Conservation (phyloP, 257 asterid genomes). For the Hygrophila difformis region DNA sequence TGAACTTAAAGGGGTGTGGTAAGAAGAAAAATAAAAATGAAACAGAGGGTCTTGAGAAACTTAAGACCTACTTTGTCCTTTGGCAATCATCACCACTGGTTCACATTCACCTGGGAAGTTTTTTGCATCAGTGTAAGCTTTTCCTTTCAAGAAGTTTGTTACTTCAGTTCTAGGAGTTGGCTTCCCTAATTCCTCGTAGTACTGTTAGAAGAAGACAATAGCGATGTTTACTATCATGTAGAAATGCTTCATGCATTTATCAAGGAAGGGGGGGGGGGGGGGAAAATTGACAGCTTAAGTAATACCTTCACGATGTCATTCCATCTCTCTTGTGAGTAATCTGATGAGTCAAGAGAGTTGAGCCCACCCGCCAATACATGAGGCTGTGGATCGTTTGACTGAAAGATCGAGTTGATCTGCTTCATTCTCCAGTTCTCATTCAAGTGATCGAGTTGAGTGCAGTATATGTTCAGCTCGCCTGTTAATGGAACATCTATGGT, state of each 20-base stretch:
- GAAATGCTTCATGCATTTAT: neutral
- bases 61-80: conserved; percentile 72
- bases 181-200: conserved; percentile 85
- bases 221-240: no score
- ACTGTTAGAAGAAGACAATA: conserved; percentile 24
- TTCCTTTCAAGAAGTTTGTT: conserved; percentile 65
- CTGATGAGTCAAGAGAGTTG: conserved; percentile 77
- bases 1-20: no score
- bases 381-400: conserved; percentile 57
- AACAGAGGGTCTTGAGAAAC: neutral
- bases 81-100: conserved; percentile 90
- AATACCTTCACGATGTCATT: conserved; percentile 73
- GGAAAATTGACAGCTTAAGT: no score
- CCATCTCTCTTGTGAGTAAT: conserved; percentile 92
- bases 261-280: no score
- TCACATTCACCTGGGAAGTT: conserved; percentile 90
- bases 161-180: conserved; percentile 81
- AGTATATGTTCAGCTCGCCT: conserved; percentile 72
- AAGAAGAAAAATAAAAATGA: neutral
- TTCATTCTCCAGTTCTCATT: conserved; percentile 93
- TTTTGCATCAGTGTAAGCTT: conserved; percentile 71
- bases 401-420: conserved; percentile 74
- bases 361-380: conserved; percentile 90
- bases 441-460: conserved; percentile 79
- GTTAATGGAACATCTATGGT: conserved; percentile 78